phyloP scores from a whole-genome alignment of 805 yeast species.

The Candida gorgasii region DNA sequence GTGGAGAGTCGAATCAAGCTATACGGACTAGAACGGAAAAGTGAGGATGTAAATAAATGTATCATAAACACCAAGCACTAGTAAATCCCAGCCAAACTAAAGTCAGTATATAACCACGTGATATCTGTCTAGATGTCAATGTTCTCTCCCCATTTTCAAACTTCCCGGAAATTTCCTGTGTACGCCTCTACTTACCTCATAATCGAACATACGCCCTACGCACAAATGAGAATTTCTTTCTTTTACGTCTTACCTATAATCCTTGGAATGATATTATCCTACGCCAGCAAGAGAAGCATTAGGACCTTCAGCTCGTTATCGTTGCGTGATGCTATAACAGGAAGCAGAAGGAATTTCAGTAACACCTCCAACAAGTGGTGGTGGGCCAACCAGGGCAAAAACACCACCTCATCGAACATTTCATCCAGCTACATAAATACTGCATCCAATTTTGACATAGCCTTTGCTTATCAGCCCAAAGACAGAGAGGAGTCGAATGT shows the following conservation, averaged over 20 bases:
- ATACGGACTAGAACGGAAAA: slow-evolving; percentile 1
- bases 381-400: slow-evolving; percentile 17
- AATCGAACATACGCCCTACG: too few relatives aligned
- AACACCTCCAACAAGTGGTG: slow-evolving; percentile 19
- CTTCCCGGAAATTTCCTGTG: too few relatives aligned
- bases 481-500: slow-evolving; percentile 56
- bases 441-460: slow-evolving; percentile 46
- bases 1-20: slow-evolving; percentile 1
- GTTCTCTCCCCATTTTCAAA: too few relatives aligned
- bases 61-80: too few relatives aligned
- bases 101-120: too few relatives aligned
- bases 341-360: slow-evolving; percentile 17
- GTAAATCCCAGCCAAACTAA: too few relatives aligned
- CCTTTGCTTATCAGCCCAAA: slow-evolving; percentile 76
- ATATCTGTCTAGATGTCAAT: too few relatives aligned
- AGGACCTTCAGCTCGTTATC: slow-evolving; percentile 3
- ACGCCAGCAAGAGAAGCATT: slow-evolving; percentile 4
- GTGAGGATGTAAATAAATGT: too few relatives aligned
- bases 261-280: slow-evolving; percentile 16
- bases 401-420: slow-evolving; percentile 13
- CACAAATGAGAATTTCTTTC: slow-evolving; percentile 4
- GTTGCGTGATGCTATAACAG: neutral
- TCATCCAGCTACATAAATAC: slow-evolving; percentile 12
- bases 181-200: too few relatives aligned
- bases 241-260: slow-evolving; percentile 11